Conservation (phyloP, 306 rosid species). For the Acacia crassicarpa region DNA sequence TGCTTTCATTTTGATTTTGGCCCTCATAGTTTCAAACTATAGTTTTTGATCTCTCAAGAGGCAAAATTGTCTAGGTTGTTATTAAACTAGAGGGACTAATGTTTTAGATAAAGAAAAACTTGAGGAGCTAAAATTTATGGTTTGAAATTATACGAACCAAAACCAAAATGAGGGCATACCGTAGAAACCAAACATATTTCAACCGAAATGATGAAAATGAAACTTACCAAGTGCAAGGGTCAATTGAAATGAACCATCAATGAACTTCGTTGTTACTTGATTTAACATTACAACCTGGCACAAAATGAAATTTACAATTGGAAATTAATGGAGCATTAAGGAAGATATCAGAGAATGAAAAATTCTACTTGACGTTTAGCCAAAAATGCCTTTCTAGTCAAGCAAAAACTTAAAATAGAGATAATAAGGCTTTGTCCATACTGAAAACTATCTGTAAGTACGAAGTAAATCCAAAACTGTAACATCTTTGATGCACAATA, state of each 20-base stretch:
- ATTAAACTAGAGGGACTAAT: too few species aligned
- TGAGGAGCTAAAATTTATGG: too few species aligned
- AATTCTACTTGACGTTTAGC: not conserved
- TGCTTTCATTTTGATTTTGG: too few species aligned
- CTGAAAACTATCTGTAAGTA: not conserved
- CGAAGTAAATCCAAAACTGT: not conserved
- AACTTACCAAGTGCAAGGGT: slow-evolving; percentile 83
- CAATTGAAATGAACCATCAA: slow-evolving; percentile 86
- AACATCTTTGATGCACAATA: slow-evolving; percentile 22
- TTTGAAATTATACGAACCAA: too few species aligned
- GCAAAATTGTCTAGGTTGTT: too few species aligned
- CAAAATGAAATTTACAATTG: slow-evolving; percentile 9
- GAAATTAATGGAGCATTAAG: not conserved
- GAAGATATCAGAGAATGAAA: slow-evolving; percentile 1
- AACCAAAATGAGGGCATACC: too few species aligned
- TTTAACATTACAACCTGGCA: slow-evolving; percentile 87
- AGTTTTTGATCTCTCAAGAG: too few species aligned
- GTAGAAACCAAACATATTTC: too few species aligned
- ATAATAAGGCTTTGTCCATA: not conserved
- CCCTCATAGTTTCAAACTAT: too few species aligned
- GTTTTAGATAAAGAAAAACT: too few species aligned
- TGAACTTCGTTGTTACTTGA: slow-evolving; percentile 77
- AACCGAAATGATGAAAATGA: not conserved
- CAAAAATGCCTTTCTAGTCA: not conserved
- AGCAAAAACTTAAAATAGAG: not conserved